Evolutionary conservation across 192 early-diverging fungal species (phyloP), one percentile per base, ranked within the genome.

Genomic region (Dissophora ornata): DNA sequence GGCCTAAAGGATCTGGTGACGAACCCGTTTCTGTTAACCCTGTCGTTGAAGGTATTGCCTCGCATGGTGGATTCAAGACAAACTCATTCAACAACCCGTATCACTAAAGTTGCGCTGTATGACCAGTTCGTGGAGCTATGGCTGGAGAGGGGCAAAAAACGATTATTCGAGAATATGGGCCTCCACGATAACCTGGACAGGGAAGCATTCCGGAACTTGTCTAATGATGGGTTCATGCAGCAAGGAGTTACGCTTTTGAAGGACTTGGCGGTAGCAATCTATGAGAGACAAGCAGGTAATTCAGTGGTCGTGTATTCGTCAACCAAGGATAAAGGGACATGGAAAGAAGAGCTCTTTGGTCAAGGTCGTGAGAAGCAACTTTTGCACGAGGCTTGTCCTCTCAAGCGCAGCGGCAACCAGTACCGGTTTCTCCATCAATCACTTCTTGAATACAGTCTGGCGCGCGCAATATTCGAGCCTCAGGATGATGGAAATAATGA

Each of bases 21-120:
- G 30, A 61, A 61, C 22, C 59, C 59, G 2, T 61, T 61, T 15
- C n/a, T 61, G 10, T 50, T 61, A 19, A 61, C 30, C 0, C 21
- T 61, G 28, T 18, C 45, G 0, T 2, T 61, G 47, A 46, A 61
- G 10, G 32, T 22, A 6, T 10, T 61, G 9, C 59, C 59, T 1
- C 26, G 13, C 3, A 19, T 61, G 21, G 46, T 50, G 18, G 3
- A 50, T 19, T 15, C n/a, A 2, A 24, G 3, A 11, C 25, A 34
- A 1, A 19, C 32, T 10, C 33, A 49, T 16, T 22, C 45, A 16
- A 15, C 19, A 1, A 0, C 33, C 19, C 25, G 10, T 0, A 15
- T 61, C 21, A 61, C 59, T 24, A n/a, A 46, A 0, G 46, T 61
- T 4, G n/a, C 8, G 30, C 46, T 61, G 8, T 61, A 61, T 25